Evolutionary conservation across 2,329 filamentous ascomycete genomes (phyloP), one percentile per base, ranked within the genome.

Genomic region (Fusarium continuum): DNA sequence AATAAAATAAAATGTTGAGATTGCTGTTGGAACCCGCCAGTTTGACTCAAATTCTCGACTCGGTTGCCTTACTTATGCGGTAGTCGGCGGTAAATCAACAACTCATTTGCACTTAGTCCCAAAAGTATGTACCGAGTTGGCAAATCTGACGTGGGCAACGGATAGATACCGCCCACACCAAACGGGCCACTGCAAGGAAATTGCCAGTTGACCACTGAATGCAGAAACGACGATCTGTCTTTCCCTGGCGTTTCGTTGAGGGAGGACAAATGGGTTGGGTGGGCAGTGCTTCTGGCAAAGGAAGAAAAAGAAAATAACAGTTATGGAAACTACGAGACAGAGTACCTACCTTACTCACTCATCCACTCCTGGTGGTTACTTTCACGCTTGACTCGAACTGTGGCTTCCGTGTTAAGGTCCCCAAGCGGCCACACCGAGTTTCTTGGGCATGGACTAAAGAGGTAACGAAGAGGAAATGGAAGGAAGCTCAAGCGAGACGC

Each of bases 391-490:
- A 23, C 34, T 32, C 20, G 11, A 19, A 13, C 11, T 8, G n/a
- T 23, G 13, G 28, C 45, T 36, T 28, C 31, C 25, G n/a, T 32
- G 28, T 41, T 48, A 41, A 52, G 35, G 23, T 36, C 13, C 38
- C 29, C 39, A 13, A n/a, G 13, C 14, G 26, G 23, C 19, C 22
- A 17, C 29, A 55, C 22, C 34, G 46, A 45, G 38, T 26, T 23
- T 28, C 25, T 16, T 25, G 20, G 31, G 45, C 16, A 45, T 38
- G 28, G 16, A 52, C 59, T 26, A 51, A 56, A 55, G 28, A 43
- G 55, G 61, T 11, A 61, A 64, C 32, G 43, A 65, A 61, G 61
- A 31, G 28, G 61, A 61, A 64, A 16, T 60, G 36, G 55, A 54
- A 60, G 47, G 38, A 50, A 23, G 16, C n/a, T n/a, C 9, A 13